Base-by-base conservation (phyloP, 768 basidiomycete species). In the Agaricus blazei region DNA sequence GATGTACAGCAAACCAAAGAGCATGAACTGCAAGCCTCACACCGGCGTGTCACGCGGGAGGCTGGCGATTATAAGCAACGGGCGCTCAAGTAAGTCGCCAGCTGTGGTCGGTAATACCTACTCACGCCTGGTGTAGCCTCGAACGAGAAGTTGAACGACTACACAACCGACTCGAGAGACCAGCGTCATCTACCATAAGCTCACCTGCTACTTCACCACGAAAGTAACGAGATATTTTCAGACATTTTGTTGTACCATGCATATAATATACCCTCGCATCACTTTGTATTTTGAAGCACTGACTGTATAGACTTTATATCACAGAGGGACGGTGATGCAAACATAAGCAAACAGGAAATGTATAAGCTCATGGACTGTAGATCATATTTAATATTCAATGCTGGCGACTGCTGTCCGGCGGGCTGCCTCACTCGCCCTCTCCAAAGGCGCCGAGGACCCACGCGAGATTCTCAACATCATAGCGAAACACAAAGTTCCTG, bases 31-130 rank as follows among this genome's bases (percentile, higher is more conserved):
- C 82, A 85, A 60, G 75, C 86, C 9, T 81, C 79, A 24, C 90
- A 90, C 67, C 83, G 89, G 31, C 78, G 87, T 42, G 86, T 85
- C 37, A 90, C 90, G 62, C 78, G 87, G 38, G 89, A 92, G 61
- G 86, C 85, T 29, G 80, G 72, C 4, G 89, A 92, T 60, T 82
- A 80, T 62, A 87, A 82, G 67, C 86, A 89, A 67, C 81, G 80
- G 58, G 76, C 83, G 41, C 72, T 90, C 14, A 81, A 77, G 88
- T 90, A 62, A 49, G 85, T 62, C 23, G 45, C 12, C 29, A 27
- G 26, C n/a, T 31, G 11, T 4, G 26, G 34, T 28, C 34, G 7
- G 14, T 38, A 31, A 28, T 14, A 3, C 19, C 5, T 5, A 29
- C 4, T 57, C 28, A 41, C 42, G 23, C 40, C 42, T 31, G 9